Conservation (phyloP, 2,329 filamentous ascomycete species). For the Alternaria sp. region DNA sequence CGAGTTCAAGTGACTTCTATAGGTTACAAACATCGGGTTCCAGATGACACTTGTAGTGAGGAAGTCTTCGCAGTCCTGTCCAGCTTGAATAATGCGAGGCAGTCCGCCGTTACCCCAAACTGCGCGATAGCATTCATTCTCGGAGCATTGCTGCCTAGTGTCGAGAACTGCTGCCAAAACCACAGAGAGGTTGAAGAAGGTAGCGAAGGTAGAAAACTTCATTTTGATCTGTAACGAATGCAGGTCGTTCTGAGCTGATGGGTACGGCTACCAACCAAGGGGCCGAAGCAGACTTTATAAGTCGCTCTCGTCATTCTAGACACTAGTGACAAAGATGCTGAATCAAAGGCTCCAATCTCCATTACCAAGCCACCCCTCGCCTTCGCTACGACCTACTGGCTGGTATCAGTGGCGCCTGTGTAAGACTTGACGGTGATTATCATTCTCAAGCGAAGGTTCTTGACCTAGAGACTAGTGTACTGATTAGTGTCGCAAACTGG, state of each 20-base stretch:
- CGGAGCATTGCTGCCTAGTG: conserved; percentile 31
- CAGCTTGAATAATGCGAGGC: conserved; percentile 25
- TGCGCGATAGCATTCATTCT: conserved; percentile 39
- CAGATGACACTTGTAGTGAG: conserved; percentile 39
- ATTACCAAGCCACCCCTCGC: not conserved
- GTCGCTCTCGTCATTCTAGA: not conserved
- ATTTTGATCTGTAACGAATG: conserved; percentile 30
- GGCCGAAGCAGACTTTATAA: conserved; percentile 14
- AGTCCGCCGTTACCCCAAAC: conserved; percentile 32
- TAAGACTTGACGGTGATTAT: conserved; percentile 7
- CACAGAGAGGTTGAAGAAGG: conserved; percentile 20
- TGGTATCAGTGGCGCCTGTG: conserved; percentile 17
- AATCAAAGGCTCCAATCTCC: not conserved
- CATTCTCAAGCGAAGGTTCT: not conserved
- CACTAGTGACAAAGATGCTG: not conserved
- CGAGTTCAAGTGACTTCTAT: not conserved
- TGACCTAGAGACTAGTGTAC: not conserved
- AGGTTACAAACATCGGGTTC: conserved; percentile 35
- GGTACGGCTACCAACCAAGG: not conserved
- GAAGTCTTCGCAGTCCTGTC: conserved; percentile 32
- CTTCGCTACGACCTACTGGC: not conserved
- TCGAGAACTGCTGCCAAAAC: conserved; percentile 29
- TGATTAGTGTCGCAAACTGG: conserved; percentile 2
- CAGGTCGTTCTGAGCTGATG: conserved; percentile 9
- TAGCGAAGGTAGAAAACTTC: conserved; percentile 29